Evolutionary conservation across 441 rosid genomes (phyloP).

Genomic region (Cnidoscolus chayamansa): DNA sequence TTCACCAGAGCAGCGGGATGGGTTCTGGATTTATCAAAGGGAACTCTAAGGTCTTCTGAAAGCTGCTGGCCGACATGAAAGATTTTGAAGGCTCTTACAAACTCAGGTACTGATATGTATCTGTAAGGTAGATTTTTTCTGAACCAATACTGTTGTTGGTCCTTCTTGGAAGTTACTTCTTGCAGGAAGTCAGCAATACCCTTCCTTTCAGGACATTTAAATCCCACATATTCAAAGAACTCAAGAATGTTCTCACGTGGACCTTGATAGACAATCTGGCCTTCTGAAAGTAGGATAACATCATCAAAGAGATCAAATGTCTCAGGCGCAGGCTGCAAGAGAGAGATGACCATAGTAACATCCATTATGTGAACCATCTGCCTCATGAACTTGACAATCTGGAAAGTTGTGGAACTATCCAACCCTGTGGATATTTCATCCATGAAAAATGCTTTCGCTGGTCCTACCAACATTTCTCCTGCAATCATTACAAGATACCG

Average conservation of each 20-base stretch:
- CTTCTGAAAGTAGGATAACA: slow-evolving; percentile 56
- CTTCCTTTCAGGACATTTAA: slow-evolving; percentile 62
- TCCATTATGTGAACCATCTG: slow-evolving; percentile 68
- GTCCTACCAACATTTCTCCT: slow-evolving; percentile 71
- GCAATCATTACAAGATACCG: slow-evolving; percentile 16
- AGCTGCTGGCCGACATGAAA: slow-evolving; percentile 46
- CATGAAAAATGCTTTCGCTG: slow-evolving; percentile 60
- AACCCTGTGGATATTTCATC: slow-evolving; percentile 69
- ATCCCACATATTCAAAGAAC: slow-evolving; percentile 54
- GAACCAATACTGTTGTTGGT: slow-evolving; percentile 63
- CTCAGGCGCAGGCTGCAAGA: slow-evolving; percentile 69
- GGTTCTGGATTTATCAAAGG: slow-evolving; percentile 43
- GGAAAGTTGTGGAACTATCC: slow-evolving; percentile 65
- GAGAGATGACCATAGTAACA: slow-evolving; percentile 55
- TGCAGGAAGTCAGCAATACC: slow-evolving; percentile 70
- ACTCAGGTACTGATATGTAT: slow-evolving; percentile 42
- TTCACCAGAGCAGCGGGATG: slow-evolving; percentile 62
- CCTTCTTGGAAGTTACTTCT: slow-evolving; percentile 65
- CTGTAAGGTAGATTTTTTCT: slow-evolving; percentile 44
- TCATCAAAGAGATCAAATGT: slow-evolving; percentile 63
- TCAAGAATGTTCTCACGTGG: slow-evolving; percentile 51
- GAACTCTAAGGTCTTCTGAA: slow-evolving; percentile 37
- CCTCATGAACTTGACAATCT: slow-evolving; percentile 51
- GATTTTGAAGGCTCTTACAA: slow-evolving; percentile 38
- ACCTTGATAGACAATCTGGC: slow-evolving; percentile 65